Conservation (phyloP, 768 basidiomycete species). For the Boletus subcaerulescens region DNA sequence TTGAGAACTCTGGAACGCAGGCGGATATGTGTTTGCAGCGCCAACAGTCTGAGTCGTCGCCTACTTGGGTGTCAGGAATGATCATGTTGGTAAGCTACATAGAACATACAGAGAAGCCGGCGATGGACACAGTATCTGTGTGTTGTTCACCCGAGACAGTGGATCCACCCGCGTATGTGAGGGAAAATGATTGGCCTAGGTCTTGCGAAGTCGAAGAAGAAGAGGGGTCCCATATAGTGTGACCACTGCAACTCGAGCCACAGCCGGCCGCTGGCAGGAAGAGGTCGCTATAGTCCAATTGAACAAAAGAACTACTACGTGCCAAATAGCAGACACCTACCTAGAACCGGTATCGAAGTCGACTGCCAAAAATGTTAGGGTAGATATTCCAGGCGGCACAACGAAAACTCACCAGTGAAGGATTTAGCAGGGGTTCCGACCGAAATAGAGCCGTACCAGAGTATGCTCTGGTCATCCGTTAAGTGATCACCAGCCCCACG, state of each 20-base stretch:
- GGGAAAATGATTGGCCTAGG: conserved; percentile 20
- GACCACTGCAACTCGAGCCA: conserved; percentile 24
- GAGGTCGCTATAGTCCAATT: conserved; percentile 13
- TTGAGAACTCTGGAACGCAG: background rate
- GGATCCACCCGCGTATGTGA: conserved; percentile 37
- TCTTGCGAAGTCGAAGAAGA: conserved; percentile 26
- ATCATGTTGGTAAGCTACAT: background rate
- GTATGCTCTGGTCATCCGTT: background rate
- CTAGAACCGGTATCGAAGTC: conserved; percentile 31
- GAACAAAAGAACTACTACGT: background rate
- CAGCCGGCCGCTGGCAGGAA: conserved; percentile 3
- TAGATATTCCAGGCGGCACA: too few relatives aligned
- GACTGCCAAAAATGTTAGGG: background rate
- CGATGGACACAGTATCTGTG: conserved; percentile 28
- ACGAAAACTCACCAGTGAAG: conserved; percentile 6
- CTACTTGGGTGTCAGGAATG: conserved; percentile 3
- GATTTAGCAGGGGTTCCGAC: background rate
- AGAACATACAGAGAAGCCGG: conserved; percentile 1
- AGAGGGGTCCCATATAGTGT: conserved; percentile 23
- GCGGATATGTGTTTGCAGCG: conserved; percentile 6
- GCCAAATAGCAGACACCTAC: background rate
- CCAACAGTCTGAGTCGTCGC: conserved; percentile 10
- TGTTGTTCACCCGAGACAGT: conserved; percentile 35
- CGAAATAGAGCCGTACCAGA: too few relatives aligned
- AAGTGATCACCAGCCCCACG: background rate